Evolutionary conservation across 148 eudicot genomes (phyloP).

Genomic region (Amaranthus hypochondriacus): DNA sequence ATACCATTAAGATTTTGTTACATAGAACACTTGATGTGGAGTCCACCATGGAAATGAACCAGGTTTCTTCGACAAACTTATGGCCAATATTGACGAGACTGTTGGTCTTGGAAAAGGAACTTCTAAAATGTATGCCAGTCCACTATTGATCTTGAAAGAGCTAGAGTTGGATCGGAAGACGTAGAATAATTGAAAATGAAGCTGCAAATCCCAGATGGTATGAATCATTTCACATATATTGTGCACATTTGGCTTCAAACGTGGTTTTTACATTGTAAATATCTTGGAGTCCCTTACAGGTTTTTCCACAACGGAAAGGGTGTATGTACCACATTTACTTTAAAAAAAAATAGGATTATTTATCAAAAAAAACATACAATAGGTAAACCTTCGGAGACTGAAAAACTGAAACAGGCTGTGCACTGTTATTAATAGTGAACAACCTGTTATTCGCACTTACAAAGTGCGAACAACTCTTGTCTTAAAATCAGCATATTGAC

Average conservation of each 20-base stretch:
- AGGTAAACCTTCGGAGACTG: no score
- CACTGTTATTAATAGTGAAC: no score
- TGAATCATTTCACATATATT: slow-evolving; percentile 74
- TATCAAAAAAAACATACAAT: no score
- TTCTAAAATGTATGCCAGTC: slow-evolving; percentile 53
- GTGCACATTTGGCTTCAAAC: slow-evolving; percentile 55
- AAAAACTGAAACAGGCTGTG: no score
- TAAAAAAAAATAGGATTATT: slow-evolving; percentile 46
- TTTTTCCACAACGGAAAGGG: slow-evolving; percentile 60
- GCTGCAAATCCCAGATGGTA: slow-evolving; percentile 63
- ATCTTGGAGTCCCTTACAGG: slow-evolving; percentile 76
- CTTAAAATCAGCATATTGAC: no score
- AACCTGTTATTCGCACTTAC: no score
- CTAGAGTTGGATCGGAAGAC: slow-evolving; percentile 54
- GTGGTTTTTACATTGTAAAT: slow-evolving; percentile 59
- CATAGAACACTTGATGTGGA: slow-evolving; percentile 74
- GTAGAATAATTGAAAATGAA: slow-evolving; percentile 57
- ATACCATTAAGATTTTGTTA: slow-evolving; percentile 35
- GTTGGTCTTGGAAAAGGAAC: slow-evolving; percentile 70
- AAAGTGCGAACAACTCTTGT: no score
- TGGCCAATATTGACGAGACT: slow-evolving; percentile 51
- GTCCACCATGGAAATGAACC: slow-evolving; percentile 31
- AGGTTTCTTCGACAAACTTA: slow-evolving; percentile 54
- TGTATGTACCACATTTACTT: slow-evolving; percentile 78
- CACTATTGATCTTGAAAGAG: slow-evolving; percentile 65